A percentile compares a stretch with the other conserved stretches of the same genome.
phyloP scores from a whole-genome alignment of 208 protist species.

The Trypanosoma scelopori region DNA sequence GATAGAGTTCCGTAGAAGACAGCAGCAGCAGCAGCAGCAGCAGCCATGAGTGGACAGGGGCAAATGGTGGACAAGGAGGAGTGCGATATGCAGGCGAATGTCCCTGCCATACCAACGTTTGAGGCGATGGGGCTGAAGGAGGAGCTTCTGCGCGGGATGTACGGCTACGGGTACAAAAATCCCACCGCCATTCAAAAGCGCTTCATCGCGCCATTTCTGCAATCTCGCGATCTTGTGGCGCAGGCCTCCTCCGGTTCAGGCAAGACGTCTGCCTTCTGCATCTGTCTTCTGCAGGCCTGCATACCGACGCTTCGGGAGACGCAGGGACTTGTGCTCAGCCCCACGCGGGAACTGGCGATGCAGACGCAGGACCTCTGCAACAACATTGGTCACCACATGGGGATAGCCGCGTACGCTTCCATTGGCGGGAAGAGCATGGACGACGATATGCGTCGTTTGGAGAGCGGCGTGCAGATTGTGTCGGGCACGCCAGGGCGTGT shows the following conservation, averaged over 20 bases:
- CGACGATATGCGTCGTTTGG: slow-evolving; percentile 91
- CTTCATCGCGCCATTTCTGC: slow-evolving; percentile 93
- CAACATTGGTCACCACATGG: slow-evolving; percentile 94
- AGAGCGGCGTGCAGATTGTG: slow-evolving; percentile 94
- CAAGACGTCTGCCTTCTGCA: slow-evolving; percentile 98
- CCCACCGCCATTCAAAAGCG: slow-evolving; percentile 99
- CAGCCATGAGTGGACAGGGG: slow-evolving; percentile 15
- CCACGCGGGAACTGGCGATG: slow-evolving; percentile 97
- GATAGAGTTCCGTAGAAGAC: background rate
- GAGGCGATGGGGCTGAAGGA: slow-evolving; percentile 88
- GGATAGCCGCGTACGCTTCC: slow-evolving; percentile 84
- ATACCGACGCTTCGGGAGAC: slow-evolving; percentile 74
- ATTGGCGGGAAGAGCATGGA: slow-evolving; percentile 93
- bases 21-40: slow-evolving; percentile 11
- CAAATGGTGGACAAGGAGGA: slow-evolving; percentile 28
- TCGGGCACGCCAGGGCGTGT: slow-evolving; percentile 98
- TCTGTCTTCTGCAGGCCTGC: slow-evolving; percentile 91
- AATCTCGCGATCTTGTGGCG: slow-evolving; percentile 95
- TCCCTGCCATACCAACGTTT: slow-evolving; percentile 82
- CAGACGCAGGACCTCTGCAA: slow-evolving; percentile 96
- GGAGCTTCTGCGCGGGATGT: slow-evolving; percentile 94
- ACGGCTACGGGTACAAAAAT: slow-evolving; percentile 97
- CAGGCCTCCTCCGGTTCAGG: slow-evolving; percentile 99
- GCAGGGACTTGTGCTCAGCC: slow-evolving; percentile 97
- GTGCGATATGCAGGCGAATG: slow-evolving; percentile 83